Conservation (phyloP, 768 basidiomycete species). For the Megacollybia marginata region DNA sequence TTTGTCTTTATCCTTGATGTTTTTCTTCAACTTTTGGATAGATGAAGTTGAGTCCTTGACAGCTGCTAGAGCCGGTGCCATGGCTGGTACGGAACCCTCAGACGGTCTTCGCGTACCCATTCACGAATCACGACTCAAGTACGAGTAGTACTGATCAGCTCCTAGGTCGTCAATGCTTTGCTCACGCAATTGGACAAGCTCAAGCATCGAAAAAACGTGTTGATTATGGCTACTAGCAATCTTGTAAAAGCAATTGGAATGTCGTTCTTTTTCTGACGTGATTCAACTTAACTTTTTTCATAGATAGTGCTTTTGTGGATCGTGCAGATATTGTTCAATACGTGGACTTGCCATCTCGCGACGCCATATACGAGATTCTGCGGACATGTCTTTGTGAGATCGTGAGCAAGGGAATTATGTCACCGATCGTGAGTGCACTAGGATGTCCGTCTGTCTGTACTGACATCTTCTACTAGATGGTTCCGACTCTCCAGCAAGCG, state of each 20-base stretch:
- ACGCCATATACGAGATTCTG: slow-evolving; percentile 92
- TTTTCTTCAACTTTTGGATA: slow-evolving; percentile 21
- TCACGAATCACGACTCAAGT: background rate
- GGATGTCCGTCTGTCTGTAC: background rate
- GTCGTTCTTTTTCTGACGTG: slow-evolving; percentile 5
- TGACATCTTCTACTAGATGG: slow-evolving; percentile 30
- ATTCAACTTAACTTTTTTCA: background rate
- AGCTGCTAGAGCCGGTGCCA: slow-evolving; percentile 88
- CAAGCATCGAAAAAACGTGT: slow-evolving; percentile 85
- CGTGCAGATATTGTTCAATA: slow-evolving; percentile 97
- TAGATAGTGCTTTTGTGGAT: slow-evolving; percentile 93
- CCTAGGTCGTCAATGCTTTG: slow-evolving; percentile 93
- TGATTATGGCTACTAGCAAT: slow-evolving; percentile 96
- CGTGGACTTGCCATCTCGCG: slow-evolving; percentile 82
- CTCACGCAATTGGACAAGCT: slow-evolving; percentile 96
- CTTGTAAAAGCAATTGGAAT: slow-evolving; percentile 89
- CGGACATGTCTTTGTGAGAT: slow-evolving; percentile 78
- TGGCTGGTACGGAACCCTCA: slow-evolving; percentile 92
- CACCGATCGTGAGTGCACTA: slow-evolving; percentile 42
- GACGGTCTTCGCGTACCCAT: slow-evolving; percentile 78
- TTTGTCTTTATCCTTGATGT: background rate
- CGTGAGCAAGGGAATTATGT: slow-evolving; percentile 63
- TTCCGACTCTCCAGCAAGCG: slow-evolving; percentile 58
- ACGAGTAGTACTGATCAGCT: background rate
- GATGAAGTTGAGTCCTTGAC: slow-evolving; percentile 97